Base-by-base conservation (phyloP, 179 eudicot species). In the Camellia oleifera region DNA sequence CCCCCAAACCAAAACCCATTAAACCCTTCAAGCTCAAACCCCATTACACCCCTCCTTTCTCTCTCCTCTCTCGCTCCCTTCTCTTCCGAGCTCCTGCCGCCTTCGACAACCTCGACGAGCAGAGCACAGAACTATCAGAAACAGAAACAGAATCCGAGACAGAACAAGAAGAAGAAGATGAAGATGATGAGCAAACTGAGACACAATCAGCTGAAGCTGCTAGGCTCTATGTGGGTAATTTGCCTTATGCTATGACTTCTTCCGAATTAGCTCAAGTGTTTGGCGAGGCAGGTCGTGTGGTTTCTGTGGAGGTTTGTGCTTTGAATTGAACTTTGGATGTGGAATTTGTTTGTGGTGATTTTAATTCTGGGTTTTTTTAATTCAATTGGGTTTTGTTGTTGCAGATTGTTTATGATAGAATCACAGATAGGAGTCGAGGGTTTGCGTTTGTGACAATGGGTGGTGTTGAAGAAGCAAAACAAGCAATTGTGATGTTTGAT, bases 371-470 rank as follows among this genome's bases (percentile, higher is more conserved):
- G 54, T 4, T 26, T 53, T 46, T 46, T 65, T n/a, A 63, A 56
- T 63, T 50, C 18, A 61, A 56, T 32, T 78, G 44, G 11, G 50
- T 32, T 32, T 32, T 72, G 14, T 18, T 57, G n/a, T 78, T 76
- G 20, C 90, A 94, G 99, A 88, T 95, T 79, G 89, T 95, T 50
- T 89, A 92, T 83, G 95, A 94, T 69, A 90, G 92, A 86, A 85
- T 92, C 12, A 95, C 97, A 26, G 94, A 87, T 81, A 92, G 97
- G 82, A 95, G 99, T 72, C 84, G 99, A 71, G 99, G 99, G 20
- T 94, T 95, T 81, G 98, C 91, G 13, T 95, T 95, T 86, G 90
- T 95, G 46, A 94, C 94, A n/a, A 93, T 95, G 99, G 91, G 87
- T 20, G 91, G 87, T 61, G 74, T 84, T 74, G 88, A 86, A 75